Evolutionary conservation across 208 protist genomes (phyloP).

Genomic region (Crithidia sp.): DNA sequence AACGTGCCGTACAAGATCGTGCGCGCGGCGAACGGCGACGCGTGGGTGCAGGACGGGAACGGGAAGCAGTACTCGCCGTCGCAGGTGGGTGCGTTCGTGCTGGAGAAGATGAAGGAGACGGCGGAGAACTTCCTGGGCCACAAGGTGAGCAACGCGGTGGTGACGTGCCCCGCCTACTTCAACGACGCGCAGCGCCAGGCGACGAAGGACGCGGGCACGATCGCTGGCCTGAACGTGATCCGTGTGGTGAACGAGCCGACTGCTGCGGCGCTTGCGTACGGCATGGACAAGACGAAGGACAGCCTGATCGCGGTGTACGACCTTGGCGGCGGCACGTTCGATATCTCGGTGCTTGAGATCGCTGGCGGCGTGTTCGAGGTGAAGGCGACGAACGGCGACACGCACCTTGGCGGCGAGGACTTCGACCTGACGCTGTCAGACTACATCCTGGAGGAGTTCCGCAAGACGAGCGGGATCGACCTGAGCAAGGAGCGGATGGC

Average conservation of each 20-base stretch:
- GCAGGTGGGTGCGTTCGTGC: conserved; percentile 77
- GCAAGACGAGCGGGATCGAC: too few species aligned
- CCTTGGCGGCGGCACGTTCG: too few species aligned
- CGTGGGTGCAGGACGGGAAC: conserved; percentile 93
- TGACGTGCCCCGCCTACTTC: conserved; percentile 98
- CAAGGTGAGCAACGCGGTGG: conserved; percentile 85
- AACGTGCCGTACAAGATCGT: conserved; percentile 97
- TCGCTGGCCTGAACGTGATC: conserved; percentile 94
- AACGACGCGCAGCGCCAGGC: conserved; percentile 98
- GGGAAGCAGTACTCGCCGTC: conserved; percentile 87
- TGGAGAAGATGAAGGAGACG: conserved; percentile 89
- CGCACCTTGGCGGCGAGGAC: too few species aligned
- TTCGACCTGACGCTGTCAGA: too few species aligned
- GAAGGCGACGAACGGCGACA: too few species aligned
- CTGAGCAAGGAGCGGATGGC: too few species aligned
- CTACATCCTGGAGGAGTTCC: too few species aligned
- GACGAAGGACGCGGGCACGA: conserved; percentile 97
- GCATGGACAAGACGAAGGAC: conserved; percentile 97
- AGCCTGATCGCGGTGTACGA: too few species aligned
- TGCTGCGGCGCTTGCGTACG: conserved; percentile 85
- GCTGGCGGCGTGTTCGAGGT: too few species aligned
- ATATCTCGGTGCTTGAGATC: too few species aligned
- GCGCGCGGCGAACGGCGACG: conserved; percentile 84
- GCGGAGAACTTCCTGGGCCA: conserved; percentile 39
- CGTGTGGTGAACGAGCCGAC: conserved; percentile 99